Conservation (phyloP, 371 early-diverging fungal species). For the Actinomucor elegans region DNA sequence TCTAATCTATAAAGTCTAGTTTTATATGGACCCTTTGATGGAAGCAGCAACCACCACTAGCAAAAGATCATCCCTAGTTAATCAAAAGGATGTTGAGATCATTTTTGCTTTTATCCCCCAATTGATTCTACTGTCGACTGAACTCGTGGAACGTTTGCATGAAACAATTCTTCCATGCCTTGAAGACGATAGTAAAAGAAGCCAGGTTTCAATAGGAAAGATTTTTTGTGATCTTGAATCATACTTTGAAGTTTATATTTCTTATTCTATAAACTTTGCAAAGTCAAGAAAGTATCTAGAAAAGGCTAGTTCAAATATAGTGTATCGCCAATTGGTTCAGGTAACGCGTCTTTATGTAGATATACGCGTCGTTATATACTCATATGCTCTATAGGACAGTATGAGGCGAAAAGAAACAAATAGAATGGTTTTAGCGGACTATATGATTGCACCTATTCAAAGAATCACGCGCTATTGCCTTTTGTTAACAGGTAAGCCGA, state of each 20-base stretch:
- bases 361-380: background rate
- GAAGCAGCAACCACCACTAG: constrained; percentile 15
- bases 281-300: constrained; percentile 24
- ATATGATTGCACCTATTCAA: constrained; percentile 58
- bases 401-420: constrained; percentile 31
- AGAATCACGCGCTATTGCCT: constrained; percentile 52
- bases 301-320: constrained; percentile 29
- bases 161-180: constrained; percentile 1
- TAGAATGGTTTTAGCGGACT: constrained; percentile 42
- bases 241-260: constrained; percentile 34
- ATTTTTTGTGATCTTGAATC: constrained; percentile 25
- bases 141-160: constrained; percentile 16
- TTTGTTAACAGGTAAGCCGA: constrained; percentile 42
- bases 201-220: constrained; percentile 18
- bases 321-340: constrained; percentile 36
- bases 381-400: constrained; percentile 14
- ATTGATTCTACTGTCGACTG: constrained; percentile 25
- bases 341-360: background rate
- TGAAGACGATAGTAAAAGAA: constrained; percentile 2
- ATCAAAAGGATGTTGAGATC: constrained; percentile 21
- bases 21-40: constrained; percentile 39
- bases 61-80: constrained; percentile 20
- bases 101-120: constrained; percentile 42
- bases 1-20: constrained; percentile 8
- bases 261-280: constrained; percentile 33